Conservation (phyloP, 2,329 filamentous ascomycete genomes). For the Periconia macrospinosa region DNA sequence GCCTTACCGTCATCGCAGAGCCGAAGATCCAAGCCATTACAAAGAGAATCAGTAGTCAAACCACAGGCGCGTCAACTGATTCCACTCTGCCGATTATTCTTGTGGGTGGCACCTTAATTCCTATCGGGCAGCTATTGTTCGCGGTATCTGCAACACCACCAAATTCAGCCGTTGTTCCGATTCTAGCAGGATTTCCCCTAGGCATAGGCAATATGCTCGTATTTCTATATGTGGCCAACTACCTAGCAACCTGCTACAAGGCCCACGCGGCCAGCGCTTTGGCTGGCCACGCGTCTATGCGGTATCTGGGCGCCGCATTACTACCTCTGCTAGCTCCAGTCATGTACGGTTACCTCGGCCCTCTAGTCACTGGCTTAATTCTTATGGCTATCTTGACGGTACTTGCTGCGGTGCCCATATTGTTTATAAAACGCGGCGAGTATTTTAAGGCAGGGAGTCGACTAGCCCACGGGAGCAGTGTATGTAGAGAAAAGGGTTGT, state of each 20-base stretch:
- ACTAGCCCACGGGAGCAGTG: no score
- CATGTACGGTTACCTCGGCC: slow-evolving; percentile 63
- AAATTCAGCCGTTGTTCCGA: slow-evolving; percentile 81
- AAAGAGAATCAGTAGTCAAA: no score
- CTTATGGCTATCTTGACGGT: no score
- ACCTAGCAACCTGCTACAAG: slow-evolving; percentile 76
- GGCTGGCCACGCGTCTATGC: slow-evolving; percentile 75
- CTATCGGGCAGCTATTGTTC: no score
- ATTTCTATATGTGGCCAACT: slow-evolving; percentile 83
- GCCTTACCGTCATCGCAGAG: slow-evolving; percentile 56
- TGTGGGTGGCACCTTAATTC: no score
- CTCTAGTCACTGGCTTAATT: no score
- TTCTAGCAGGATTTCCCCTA: slow-evolving; percentile 78
- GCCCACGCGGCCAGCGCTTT: slow-evolving; percentile 82
- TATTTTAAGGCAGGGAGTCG: no score
- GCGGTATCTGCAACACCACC: slow-evolving; percentile 81
- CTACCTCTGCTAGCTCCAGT: slow-evolving; percentile 73
- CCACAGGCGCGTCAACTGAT: no score
- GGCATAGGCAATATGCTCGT: slow-evolving; percentile 74
- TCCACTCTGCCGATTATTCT: no score
- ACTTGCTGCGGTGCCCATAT: no score
- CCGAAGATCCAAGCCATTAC: slow-evolving; percentile 75
- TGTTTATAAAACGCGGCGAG: no score
- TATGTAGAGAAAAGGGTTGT: no score
- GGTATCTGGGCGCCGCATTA: slow-evolving; percentile 74